phyloP scores from a whole-genome alignment of 139 green algal genomes.

The Trebouxia sp. region DNA sequence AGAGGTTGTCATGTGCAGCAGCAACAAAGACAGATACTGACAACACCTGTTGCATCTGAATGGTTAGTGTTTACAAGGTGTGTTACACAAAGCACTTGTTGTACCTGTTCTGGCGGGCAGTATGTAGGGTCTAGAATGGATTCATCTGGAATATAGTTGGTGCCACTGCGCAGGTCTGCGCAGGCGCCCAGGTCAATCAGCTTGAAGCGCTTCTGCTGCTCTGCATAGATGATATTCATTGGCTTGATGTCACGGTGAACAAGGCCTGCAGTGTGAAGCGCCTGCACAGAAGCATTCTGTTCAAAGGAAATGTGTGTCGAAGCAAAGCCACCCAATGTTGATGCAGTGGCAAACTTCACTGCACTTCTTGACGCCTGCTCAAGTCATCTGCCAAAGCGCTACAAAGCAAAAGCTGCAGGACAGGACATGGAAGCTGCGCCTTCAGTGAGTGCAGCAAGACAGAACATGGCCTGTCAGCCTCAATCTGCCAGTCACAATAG shows the following conservation, averaged over 20 bases:
- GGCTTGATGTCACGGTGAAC: slow-evolving; percentile 95
- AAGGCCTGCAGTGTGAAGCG: slow-evolving; percentile 79
- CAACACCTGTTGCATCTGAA: background rate
- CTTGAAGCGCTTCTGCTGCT: slow-evolving; percentile 60
- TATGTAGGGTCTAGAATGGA: slow-evolving; percentile 90
- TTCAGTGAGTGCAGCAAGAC: too few relatives aligned
- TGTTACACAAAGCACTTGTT: background rate
- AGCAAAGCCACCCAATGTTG: too few relatives aligned
- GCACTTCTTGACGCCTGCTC: too few relatives aligned
- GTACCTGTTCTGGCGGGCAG: slow-evolving; percentile 84
- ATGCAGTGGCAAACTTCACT: too few relatives aligned
- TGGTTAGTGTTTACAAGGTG: background rate
- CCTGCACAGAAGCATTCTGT: slow-evolving; percentile 52
- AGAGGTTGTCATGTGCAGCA: too few relatives aligned
- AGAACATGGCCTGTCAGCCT: too few relatives aligned
- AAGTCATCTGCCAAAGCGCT: too few relatives aligned
- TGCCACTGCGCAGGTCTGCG: slow-evolving; percentile 84
- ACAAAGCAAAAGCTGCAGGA: too few relatives aligned
- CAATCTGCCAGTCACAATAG: too few relatives aligned
- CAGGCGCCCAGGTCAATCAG: slow-evolving; percentile 77
- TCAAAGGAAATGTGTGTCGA: too few relatives aligned
- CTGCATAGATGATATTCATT: slow-evolving; percentile 83
- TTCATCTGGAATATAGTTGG: slow-evolving; percentile 88
- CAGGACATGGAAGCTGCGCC: too few relatives aligned
- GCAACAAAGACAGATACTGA: background rate